phyloP scores from a whole-genome alignment of 108 stramenopile species.

The Cyclotella baltica region DNA sequence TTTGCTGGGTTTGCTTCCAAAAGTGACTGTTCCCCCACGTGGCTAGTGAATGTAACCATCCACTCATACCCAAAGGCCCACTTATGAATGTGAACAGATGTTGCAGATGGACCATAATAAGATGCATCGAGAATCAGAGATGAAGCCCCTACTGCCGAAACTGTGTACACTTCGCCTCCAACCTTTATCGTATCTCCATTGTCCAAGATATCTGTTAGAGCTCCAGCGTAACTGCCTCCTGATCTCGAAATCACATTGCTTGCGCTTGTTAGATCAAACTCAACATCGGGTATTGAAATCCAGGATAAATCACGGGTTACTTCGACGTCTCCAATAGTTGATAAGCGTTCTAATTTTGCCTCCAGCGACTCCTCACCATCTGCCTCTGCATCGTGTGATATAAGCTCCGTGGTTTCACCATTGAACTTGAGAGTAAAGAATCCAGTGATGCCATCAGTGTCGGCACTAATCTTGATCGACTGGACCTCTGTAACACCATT shows the following conservation, averaged over 20 bases:
- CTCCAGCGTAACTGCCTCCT: slow-evolving; percentile 25
- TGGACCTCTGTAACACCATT: slow-evolving; percentile 75
- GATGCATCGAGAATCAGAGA: slow-evolving; percentile 29
- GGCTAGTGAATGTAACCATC: slow-evolving; percentile 72
- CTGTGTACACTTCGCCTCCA: slow-evolving; percentile 49
- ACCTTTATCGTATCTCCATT: slow-evolving; percentile 50
- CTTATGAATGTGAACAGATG: slow-evolving; percentile 59
- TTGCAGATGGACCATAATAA: slow-evolving; percentile 45
- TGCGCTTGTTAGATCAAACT: slow-evolving; percentile 49
- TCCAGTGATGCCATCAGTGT: slow-evolving; percentile 72
- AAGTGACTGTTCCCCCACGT: slow-evolving; percentile 73
- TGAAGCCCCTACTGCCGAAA: slow-evolving; percentile 35
- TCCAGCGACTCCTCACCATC: slow-evolving; percentile 75
- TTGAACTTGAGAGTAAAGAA: slow-evolving; percentile 72
- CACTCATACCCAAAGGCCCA: slow-evolving; percentile 89
- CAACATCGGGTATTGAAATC: slow-evolving; percentile 54
- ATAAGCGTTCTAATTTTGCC: slow-evolving; percentile 62
- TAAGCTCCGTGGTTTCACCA: slow-evolving; percentile 77
- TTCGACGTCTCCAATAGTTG: slow-evolving; percentile 73
- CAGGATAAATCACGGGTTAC: slow-evolving; percentile 72
- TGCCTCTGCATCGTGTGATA: slow-evolving; percentile 74
- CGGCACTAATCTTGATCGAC: slow-evolving; percentile 60
- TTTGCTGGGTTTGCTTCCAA: slow-evolving; percentile 66
- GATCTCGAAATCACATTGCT: slow-evolving; percentile 40
- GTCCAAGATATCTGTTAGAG: slow-evolving; percentile 25